A percentile compares a stretch with the other conserved stretches of the same genome.
These are phyloP conservation scores for Urtica urens DNA, from an alignment of 306 rosid genomes.

Conservation along the genomic window DNA sequence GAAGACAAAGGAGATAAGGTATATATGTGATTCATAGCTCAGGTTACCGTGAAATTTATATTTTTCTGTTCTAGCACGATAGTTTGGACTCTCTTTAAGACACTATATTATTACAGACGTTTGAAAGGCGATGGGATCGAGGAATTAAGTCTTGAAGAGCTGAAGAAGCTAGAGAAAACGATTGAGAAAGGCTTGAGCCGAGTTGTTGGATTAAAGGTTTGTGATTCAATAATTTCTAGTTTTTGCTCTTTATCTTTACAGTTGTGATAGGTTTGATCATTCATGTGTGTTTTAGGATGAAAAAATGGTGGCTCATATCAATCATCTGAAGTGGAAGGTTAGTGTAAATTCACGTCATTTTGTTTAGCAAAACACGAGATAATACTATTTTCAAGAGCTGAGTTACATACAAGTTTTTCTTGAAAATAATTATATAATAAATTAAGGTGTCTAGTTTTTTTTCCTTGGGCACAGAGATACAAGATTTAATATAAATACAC, in stretches of 20 bases:
- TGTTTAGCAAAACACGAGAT: no score
- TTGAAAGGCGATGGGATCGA: slow-evolving; percentile 30
- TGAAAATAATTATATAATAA: no score
- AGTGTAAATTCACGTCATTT: not conserved
- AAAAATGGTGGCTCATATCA: slow-evolving; percentile 6
- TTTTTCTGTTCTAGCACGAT: not conserved
- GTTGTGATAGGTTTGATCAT: not conserved
- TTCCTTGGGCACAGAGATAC: no score
- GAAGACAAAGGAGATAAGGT: slow-evolving; percentile 25
- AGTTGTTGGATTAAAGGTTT: slow-evolving; percentile 19
- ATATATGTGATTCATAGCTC: not conserved
- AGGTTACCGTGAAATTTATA: not conserved
- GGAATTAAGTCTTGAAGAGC: slow-evolving; percentile 14
- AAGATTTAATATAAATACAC: no score
- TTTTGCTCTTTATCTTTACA: no score
- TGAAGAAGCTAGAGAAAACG: slow-evolving; percentile 19
- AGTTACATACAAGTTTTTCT: no score
- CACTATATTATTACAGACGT: slow-evolving; percentile 3
- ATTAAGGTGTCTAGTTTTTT: no score
- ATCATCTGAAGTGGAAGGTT: slow-evolving; percentile 26
- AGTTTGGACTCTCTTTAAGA: not conserved
- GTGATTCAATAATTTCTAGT: not conserved
- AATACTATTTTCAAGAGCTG: no score
- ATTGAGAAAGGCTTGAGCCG: slow-evolving; percentile 14
- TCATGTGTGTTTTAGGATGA: slow-evolving; percentile 16